Conservation (phyloP, 805 yeast genomes). For the Starmerella roubikii region DNA sequence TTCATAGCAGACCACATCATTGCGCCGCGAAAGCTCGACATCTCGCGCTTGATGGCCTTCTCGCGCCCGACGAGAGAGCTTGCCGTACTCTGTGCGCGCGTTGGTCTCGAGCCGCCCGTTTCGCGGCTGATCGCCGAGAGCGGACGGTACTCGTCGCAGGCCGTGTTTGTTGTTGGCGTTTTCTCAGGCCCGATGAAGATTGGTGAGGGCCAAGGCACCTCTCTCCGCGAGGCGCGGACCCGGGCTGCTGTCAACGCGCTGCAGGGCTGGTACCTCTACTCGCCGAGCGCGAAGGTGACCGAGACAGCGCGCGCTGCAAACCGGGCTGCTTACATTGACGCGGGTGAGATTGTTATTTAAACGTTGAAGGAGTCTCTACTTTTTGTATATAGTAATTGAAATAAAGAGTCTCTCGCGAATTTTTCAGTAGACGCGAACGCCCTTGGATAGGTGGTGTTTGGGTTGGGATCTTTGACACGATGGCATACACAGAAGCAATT, state of each 20-base stretch:
- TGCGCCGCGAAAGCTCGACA: constrained; percentile 60
- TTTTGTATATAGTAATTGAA: neutral
- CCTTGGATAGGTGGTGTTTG: too few species aligned
- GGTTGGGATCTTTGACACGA: too few species aligned
- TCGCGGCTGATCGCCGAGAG: constrained; percentile 82
- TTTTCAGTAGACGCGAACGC: too few species aligned
- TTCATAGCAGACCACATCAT: constrained; percentile 66
- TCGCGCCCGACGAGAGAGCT: constrained; percentile 78
- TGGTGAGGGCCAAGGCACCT: constrained; percentile 90
- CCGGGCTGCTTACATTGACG: constrained; percentile 19
- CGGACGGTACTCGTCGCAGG: constrained; percentile 72
- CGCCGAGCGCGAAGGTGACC: constrained; percentile 40
- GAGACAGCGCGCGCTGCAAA: constrained; percentile 14
- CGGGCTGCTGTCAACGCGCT: constrained; percentile 85
- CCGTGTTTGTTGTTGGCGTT: constrained; percentile 83
- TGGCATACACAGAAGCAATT: too few species aligned
- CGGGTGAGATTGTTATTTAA: constrained; percentile 21
- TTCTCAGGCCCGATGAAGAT: constrained; percentile 70
- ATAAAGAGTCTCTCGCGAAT: too few species aligned
- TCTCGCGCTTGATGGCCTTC: constrained; percentile 63
- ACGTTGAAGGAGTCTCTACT: too few species aligned
- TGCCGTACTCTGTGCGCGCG: constrained; percentile 59
- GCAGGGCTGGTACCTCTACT: constrained; percentile 82
- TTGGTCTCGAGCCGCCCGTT: constrained; percentile 59
- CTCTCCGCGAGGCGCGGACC: constrained; percentile 79